phyloP scores from a whole-genome alignment of 164 flowering plant species.

The Litsea cubeba region DNA sequence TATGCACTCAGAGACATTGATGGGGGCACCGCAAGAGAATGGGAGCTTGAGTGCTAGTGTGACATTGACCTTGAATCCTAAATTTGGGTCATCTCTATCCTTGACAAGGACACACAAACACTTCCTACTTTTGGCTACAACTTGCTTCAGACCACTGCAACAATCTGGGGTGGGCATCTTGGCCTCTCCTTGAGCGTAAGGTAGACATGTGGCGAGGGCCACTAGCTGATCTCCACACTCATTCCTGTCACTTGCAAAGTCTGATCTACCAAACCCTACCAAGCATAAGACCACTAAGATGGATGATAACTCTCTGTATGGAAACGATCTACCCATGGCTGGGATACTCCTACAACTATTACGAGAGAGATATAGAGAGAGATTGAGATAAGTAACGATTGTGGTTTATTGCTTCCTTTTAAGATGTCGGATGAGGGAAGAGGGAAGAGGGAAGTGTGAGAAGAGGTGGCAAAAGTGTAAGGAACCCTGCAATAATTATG shows the following conservation, averaged over 20 bases:
- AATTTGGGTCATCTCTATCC: slow-evolving; percentile 54
- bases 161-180: slow-evolving; percentile 68
- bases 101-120: slow-evolving; percentile 65
- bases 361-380: neutral
- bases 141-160: slow-evolving; percentile 53
- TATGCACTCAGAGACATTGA: slow-evolving; percentile 41
- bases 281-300: slow-evolving; percentile 11
- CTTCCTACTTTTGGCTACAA: slow-evolving; percentile 42
- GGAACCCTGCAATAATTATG: neutral
- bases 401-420: neutral
- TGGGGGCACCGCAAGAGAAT: slow-evolving; percentile 36
- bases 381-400: neutral
- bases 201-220: slow-evolving; percentile 56
- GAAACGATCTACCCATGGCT: neutral
- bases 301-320: neutral
- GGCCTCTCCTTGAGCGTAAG: slow-evolving; percentile 53
- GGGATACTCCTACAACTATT: neutral
- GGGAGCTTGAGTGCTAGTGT: slow-evolving; percentile 65
- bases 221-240: slow-evolving; percentile 54
- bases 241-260: slow-evolving; percentile 39
- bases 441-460: neutral
- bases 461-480: neutral
- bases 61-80: slow-evolving; percentile 58
- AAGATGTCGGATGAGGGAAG: neutral
- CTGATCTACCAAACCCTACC: slow-evolving; percentile 26